Base-by-base conservation (phyloP, 2,329 filamentous ascomycete species). In the Monilinia fructigena region DNA sequence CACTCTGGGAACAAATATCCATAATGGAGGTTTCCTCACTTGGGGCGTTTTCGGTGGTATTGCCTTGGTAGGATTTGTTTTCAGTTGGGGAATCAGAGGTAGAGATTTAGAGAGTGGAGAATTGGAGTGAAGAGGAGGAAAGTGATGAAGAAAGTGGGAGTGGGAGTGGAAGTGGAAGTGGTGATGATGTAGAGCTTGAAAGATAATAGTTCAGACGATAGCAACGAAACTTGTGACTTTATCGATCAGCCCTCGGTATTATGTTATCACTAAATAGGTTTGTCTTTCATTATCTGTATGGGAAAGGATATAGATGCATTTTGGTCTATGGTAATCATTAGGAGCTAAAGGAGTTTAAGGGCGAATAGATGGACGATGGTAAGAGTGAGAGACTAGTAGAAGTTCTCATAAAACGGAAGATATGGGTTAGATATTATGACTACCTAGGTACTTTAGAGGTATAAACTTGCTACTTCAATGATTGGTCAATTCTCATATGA, bases 41-140 rank as follows among this genome's bases (percentile, higher is more conserved):
- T 99, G 96, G 84, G 91, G 92, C 1, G 77, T 96, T 0, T 98
- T 98, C 76, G 93, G 90, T 0, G 92, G 90, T 0, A 83, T 98
- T 2, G 86, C 92, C 0, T 87, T 96, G 42, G 68, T 93, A 0
- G 95, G 94, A 0, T 97, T 94, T 80, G 68, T 92, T 1, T 81
- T 92, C 38, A 93, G 91, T 67, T 88, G 94, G 67, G 89, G 90
- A 0, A 94, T 98, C 69, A 82, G 86, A 16, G 89, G 90, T 2
- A 78, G 79, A 2, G 82, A 81, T 0, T 77, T 89, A 0, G 86
- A 89, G 74, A 88, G 86, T 68, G 85, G 85, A 81, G 4, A 73
- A 73, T 48, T 70, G 68, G 52, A 68, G 66, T 56, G 63, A 58
- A 18, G 68, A 70, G 23, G 70, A 69, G 6, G 69, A 72, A 45